phyloP scores from a whole-genome alignment of 257 asterid species.

The Solanum bulbocastanum region DNA sequence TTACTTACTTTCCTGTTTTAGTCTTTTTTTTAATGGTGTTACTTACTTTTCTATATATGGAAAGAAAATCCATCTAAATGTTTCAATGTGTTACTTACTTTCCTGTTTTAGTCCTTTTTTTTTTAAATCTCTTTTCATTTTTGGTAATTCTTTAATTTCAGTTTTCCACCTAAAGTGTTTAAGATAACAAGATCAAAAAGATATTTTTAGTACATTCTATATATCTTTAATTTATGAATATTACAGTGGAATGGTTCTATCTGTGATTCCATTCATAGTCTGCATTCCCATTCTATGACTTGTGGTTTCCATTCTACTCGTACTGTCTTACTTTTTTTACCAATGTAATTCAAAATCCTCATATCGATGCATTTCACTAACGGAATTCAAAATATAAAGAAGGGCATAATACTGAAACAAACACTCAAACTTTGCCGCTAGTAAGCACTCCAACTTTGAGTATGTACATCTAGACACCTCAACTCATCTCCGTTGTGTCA shows the following conservation, averaged over 20 bases:
- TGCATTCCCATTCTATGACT: slow-evolving; percentile 18
- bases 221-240: no score
- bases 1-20: no score
- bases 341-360: slow-evolving; percentile 28
- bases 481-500: no score
- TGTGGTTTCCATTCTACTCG: slow-evolving; percentile 24
- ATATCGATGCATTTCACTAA: not conserved
- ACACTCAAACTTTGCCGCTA: not conserved
- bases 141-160: no score
- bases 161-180: no score
- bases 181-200: no score
- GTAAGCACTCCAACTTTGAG: not conserved
- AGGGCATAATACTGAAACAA: not conserved
- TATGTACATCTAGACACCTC: no score
- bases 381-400: not conserved
- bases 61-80: slow-evolving; percentile 1
- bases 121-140: no score
- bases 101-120: no score
- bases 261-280: slow-evolving; percentile 38
- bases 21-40: no score
- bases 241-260: not conserved
- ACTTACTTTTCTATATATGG: slow-evolving; percentile 18
- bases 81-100: no score
- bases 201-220: no score
- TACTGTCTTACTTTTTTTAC: slow-evolving; percentile 49